Conservation (phyloP, 257 asterid genomes). For the Fraxinus cuspidata region DNA sequence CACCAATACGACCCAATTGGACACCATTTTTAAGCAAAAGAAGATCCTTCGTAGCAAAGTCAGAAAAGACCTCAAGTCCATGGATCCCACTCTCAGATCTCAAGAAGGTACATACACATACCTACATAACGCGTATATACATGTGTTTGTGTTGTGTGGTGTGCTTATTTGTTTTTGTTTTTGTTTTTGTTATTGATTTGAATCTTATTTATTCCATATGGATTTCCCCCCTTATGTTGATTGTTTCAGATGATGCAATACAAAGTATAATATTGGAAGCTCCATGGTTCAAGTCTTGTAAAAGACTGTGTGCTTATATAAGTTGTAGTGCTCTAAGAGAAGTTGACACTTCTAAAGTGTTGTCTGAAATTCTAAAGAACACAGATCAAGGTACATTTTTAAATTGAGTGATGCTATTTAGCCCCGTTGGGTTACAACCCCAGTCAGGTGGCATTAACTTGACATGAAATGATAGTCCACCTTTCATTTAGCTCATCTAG, state of each 20-base stretch:
- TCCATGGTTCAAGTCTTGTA: conserved; percentile 90
- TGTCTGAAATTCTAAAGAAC: conserved; percentile 54
- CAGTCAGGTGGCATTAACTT: no score
- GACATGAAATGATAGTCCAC: no score
- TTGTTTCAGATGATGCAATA: conserved; percentile 68
- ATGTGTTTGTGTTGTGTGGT: not conserved
- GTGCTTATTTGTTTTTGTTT: not conserved
- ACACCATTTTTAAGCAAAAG: conserved; percentile 67
- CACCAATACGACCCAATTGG: conserved; percentile 42
- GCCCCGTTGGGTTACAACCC: no score
- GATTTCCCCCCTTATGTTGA: not conserved
- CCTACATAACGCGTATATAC: not conserved
- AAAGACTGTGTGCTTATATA: conserved; percentile 83
- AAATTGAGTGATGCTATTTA: no score
- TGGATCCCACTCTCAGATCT: conserved; percentile 75
- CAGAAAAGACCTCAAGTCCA: conserved; percentile 70
- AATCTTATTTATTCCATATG: conserved; percentile 19
- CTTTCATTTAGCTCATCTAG: no score
- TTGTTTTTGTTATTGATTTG: conserved; percentile 2
- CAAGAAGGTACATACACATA: conserved; percentile 53
- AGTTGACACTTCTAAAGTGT: conserved; percentile 74
- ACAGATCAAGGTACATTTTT: conserved; percentile 44
- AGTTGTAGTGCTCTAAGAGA: conserved; percentile 83
- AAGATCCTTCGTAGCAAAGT: conserved; percentile 66
- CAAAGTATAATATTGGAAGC: conserved; percentile 76